Evolutionary conservation across 1,139 yeast species (phyloP).

Genomic region (Saccharomyces hybrid): DNA sequence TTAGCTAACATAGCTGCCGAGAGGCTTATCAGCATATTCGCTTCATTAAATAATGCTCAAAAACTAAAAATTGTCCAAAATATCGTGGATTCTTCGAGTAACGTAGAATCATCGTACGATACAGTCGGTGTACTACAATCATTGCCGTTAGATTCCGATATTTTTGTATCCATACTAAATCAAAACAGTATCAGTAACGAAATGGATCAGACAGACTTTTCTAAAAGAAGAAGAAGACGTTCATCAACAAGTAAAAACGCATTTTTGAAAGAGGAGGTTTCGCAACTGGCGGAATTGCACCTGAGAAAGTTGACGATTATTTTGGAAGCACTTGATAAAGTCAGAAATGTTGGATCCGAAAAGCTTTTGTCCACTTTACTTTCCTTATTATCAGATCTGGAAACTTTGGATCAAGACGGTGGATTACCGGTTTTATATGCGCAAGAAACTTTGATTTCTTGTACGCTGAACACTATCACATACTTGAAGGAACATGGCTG

Average conservation of each 20-base stretch:
- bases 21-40: constrained; percentile 49
- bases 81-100: constrained; percentile 49
- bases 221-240: constrained; percentile 65
- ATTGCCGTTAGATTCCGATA: constrained; percentile 39
- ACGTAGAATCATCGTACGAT: constrained; percentile 41
- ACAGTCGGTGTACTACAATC: constrained; percentile 47
- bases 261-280: constrained; percentile 62
- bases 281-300: constrained; percentile 67
- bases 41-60: constrained; percentile 46
- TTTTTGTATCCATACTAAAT: constrained; percentile 41
- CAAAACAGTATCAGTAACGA: constrained; percentile 41
- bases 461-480: constrained; percentile 67
- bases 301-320: constrained; percentile 69
- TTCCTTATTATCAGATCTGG: constrained; percentile 72
- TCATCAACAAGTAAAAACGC: constrained; percentile 72
- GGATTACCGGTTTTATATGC: constrained; percentile 84
- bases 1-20: constrained; percentile 44
- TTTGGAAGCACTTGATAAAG: constrained; percentile 65
- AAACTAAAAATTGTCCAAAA: constrained; percentile 51
- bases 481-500: constrained; percentile 38
- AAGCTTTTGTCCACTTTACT: constrained; percentile 53
- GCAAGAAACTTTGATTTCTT: constrained; percentile 82
- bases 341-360: constrained; percentile 38
- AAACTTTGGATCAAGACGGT: constrained; percentile 84
- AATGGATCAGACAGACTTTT: constrained; percentile 37